Conservation (phyloP, 805 yeast species). For the Lipomyces starkeyi region DNA sequence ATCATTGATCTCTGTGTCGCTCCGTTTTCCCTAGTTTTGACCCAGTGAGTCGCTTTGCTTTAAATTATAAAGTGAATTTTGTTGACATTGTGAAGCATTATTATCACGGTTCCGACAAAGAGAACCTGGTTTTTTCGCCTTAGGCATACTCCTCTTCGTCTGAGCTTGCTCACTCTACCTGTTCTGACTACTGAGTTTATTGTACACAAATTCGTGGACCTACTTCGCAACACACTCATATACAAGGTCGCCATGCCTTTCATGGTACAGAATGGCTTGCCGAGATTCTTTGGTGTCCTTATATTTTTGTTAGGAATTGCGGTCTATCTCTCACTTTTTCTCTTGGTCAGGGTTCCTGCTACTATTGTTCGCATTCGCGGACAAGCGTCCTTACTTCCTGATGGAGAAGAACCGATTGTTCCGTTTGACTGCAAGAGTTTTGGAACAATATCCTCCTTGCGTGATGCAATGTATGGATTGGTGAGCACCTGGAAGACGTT, state of each 20-base stretch:
- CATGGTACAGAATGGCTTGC: neutral
- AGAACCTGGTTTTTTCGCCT: conserved; percentile 8
- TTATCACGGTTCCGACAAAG: conserved; percentile 14
- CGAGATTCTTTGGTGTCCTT: neutral
- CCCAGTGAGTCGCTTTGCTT: conserved; percentile 9
- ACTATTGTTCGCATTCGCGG: conserved; percentile 11
- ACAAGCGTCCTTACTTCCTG: conserved; percentile 13
- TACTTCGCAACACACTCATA: neutral
- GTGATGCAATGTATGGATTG: conserved; percentile 9
- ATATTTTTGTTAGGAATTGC: conserved; percentile 11
- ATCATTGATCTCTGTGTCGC: conserved; percentile 8
- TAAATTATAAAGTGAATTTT: neutral
- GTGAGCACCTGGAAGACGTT: conserved; percentile 11
- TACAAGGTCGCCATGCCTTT: neutral
- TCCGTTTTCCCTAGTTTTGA: conserved; percentile 17
- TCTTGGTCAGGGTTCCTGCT: neutral
- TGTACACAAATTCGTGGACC: neutral
- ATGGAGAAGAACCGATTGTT: conserved; percentile 8
- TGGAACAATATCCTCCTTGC: conserved; percentile 11
- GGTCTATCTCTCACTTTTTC: neutral
- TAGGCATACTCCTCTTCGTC: conserved; percentile 1
- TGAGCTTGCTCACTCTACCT: conserved; percentile 13
- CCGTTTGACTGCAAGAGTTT: conserved; percentile 7
- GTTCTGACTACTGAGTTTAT: conserved; percentile 9
- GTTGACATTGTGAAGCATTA: neutral